These are phyloP conservation scores for Solanum virginianum DNA, from an alignment of 257 asterid species.

Conservation along the genomic window DNA sequence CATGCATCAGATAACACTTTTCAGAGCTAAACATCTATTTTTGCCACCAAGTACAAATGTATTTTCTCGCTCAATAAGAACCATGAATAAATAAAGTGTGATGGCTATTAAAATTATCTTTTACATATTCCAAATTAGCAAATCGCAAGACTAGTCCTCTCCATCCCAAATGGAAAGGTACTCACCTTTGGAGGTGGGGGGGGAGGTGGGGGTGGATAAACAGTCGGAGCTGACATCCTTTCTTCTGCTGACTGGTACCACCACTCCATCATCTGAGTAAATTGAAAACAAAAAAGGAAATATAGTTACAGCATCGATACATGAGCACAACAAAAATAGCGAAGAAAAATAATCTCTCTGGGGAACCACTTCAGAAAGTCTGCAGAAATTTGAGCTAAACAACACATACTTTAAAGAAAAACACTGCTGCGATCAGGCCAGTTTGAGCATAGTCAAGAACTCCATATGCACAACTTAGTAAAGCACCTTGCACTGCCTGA, in stretches of 20 bases:
- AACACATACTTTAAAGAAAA: constrained; percentile 78
- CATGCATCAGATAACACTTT: neutral
- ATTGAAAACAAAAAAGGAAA: neutral
- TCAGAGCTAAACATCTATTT: neutral
- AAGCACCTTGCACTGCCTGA: constrained; percentile 78
- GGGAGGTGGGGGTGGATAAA: constrained; percentile 97
- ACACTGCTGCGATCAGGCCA: constrained; percentile 94
- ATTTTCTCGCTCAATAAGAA: neutral
- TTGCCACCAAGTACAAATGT: neutral
- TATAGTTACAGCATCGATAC: neutral
- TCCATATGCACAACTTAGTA: constrained; percentile 66
- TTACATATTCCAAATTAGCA: neutral
- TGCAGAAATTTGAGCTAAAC: neutral
- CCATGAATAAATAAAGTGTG: neutral
- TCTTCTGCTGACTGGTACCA: constrained; percentile 99
- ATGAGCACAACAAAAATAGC: neutral
- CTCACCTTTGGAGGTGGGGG: constrained; percentile 90
- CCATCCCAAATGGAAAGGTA: neutral
- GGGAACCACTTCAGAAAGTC: neutral
- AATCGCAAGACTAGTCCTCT: neutral
- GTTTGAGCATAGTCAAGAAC: constrained; percentile 98
- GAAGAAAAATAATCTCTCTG: neutral
- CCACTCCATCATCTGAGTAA: constrained; percentile 96
- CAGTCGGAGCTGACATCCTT: constrained; percentile 96
- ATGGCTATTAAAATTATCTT: neutral